A percentile compares a stretch with the other conserved stretches of the same genome.
phyloP scores from a whole-genome alignment of 106 monocot genomes.

The Dendrobium nobile region DNA sequence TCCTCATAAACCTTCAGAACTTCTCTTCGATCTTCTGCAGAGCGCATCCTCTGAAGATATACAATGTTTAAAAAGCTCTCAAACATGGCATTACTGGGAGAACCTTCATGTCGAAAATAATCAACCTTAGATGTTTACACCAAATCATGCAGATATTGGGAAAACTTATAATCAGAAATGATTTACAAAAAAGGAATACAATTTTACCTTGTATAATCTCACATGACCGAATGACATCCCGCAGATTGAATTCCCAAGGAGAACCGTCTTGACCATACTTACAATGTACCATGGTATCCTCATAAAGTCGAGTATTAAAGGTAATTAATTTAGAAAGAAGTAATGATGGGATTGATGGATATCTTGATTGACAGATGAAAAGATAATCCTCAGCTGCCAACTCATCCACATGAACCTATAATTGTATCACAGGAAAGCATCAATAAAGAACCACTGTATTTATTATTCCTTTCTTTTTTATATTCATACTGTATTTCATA shows the following conservation, averaged over 20 bases:
- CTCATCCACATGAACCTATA: constrained; percentile 90
- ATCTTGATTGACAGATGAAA: constrained; percentile 66
- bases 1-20: constrained; percentile 62
- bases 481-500: neutral
- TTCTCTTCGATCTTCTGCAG: constrained; percentile 59
- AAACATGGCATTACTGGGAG: constrained; percentile 21
- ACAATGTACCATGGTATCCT: constrained; percentile 62
- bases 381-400: constrained; percentile 68
- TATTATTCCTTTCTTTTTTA: neutral
- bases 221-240: constrained; percentile 92
- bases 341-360: constrained; percentile 43
- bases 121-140: neutral
- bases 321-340: constrained; percentile 62
- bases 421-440: neutral
- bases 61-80: constrained; percentile 63
- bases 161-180: neutral
- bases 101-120: constrained; percentile 30
- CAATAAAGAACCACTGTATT: neutral
- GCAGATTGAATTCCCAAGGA: constrained; percentile 98
- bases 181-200: neutral
- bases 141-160: neutral
- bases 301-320: constrained; percentile 65
- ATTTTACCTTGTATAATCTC: constrained; percentile 79
- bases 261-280: constrained; percentile 91
- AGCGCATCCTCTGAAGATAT: constrained; percentile 88